Conservation (phyloP, 192 early-diverging fungal genomes). For the Backusella tuberculispora region DNA sequence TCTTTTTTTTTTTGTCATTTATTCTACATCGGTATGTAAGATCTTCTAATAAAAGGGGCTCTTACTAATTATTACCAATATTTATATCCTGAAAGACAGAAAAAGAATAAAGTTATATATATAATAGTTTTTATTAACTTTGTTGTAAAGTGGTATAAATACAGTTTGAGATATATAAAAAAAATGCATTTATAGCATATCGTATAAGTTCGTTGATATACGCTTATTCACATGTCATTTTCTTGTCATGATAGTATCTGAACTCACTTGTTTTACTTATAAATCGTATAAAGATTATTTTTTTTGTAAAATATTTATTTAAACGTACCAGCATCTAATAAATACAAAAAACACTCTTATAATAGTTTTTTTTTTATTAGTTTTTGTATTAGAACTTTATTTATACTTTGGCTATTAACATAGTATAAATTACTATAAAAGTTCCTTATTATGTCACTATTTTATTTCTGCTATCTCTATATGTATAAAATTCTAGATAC, state of each 20-base stretch:
- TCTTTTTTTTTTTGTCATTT: background rate
- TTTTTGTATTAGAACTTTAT: too few relatives aligned
- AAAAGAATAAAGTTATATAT: too few relatives aligned
- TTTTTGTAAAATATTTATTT: too few relatives aligned
- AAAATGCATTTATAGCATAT: too few relatives aligned
- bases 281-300: background rate
- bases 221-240: background rate
- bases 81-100: too few relatives aligned
- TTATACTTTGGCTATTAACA: background rate
- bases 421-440: background rate
- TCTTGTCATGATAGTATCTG: background rate
- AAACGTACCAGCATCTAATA: too few relatives aligned
- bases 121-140: too few relatives aligned
- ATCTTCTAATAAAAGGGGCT: slow-evolving; percentile 6
- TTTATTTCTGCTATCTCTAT: too few relatives aligned
- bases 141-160: too few relatives aligned
- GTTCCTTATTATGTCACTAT: background rate
- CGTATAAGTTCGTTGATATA: background rate
- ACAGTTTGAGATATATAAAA: too few relatives aligned
- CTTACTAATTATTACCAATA: background rate
- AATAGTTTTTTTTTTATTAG: too few relatives aligned
- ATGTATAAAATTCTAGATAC: background rate
- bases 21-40: slow-evolving; percentile 6
- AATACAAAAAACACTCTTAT: too few relatives aligned
- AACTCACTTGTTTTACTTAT: background rate